phyloP scores from a whole-genome alignment of 1,139 yeast genomes.

The Tardiomyces digboiensis region DNA sequence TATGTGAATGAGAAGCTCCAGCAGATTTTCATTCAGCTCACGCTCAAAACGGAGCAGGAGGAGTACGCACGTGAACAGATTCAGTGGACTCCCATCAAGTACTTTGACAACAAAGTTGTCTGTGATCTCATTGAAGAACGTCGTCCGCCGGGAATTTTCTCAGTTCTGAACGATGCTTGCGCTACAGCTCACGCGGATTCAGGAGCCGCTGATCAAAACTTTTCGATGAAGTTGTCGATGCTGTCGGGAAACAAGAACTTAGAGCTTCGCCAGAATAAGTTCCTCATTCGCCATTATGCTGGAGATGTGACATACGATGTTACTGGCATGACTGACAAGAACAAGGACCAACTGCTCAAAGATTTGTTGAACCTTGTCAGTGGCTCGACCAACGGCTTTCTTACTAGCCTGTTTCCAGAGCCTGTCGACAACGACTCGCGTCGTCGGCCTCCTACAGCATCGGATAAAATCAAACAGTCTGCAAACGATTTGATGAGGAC shows the following conservation, averaged over 20 bases:
- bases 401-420: slow-evolving; percentile 69
- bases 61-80: slow-evolving; percentile 94
- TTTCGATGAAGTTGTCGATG: slow-evolving; percentile 84
- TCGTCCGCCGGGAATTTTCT: slow-evolving; percentile 95
- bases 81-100: slow-evolving; percentile 96
- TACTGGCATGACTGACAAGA: slow-evolving; percentile 90
- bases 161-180: slow-evolving; percentile 93
- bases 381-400: slow-evolving; percentile 60
- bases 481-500: slow-evolving; percentile 91
- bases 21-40: slow-evolving; percentile 92
- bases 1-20: slow-evolving; percentile 96
- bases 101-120: slow-evolving; percentile 92
- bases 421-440: slow-evolving; percentile 55
- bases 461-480: slow-evolving; percentile 86
- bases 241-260: slow-evolving; percentile 79
- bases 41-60: slow-evolving; percentile 94
- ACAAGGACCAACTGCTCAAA: slow-evolving; percentile 88
- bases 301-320: slow-evolving; percentile 97
- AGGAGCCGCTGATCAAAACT: slow-evolving; percentile 93
- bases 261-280: slow-evolving; percentile 81
- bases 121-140: slow-evolving; percentile 94
- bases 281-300: slow-evolving; percentile 92
- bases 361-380: slow-evolving; percentile 74
- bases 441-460: slow-evolving; percentile 87
- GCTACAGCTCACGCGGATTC: slow-evolving; percentile 99